phyloP scores from a whole-genome alignment of 2,329 filamentous ascomycete species.

The Trichoderma brevicompactum region DNA sequence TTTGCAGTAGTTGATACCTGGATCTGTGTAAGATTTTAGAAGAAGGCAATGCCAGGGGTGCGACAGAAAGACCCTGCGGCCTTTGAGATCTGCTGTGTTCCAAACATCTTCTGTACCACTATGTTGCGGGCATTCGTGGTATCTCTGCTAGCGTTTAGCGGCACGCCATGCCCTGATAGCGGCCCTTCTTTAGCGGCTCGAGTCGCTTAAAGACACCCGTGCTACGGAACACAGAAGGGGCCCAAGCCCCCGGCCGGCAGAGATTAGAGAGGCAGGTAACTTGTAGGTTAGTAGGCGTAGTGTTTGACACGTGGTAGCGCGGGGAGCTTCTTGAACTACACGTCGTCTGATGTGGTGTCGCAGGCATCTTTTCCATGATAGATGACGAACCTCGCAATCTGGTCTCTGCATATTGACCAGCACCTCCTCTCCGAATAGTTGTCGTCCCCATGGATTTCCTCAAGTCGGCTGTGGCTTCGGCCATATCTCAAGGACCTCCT shows the following conservation, averaged over 20 bases:
- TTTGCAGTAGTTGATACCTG: not conserved
- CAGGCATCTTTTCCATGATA: not conserved
- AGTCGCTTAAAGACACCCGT: slow-evolving; percentile 18
- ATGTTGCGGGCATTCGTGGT: not conserved
- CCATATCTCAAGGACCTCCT: slow-evolving; percentile 90
- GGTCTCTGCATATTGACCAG: not conserved
- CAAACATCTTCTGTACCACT: slow-evolving; percentile 10
- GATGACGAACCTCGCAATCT: not conserved
- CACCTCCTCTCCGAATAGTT: not conserved
- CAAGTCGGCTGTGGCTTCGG: slow-evolving; percentile 95
- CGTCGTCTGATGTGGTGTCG: not conserved
- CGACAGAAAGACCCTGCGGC: not conserved
- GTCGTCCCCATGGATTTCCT: slow-evolving; percentile 81
- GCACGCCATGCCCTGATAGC: slow-evolving; percentile 21
- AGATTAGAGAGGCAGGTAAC: not conserved
- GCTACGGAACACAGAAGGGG: slow-evolving; percentile 1
- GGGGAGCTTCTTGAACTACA: slow-evolving; percentile 18
- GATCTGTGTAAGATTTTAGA: slow-evolving; percentile 3
- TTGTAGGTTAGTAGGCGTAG: not conserved
- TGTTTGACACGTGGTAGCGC: slow-evolving; percentile 28
- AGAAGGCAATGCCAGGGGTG: not conserved
- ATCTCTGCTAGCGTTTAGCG: slow-evolving; percentile 11
- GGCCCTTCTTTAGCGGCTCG: slow-evolving; percentile 16
- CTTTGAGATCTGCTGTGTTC: slow-evolving; percentile 3
- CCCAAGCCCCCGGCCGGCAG: not conserved